Conservation (phyloP, 2,329 filamentous ascomycete genomes). For the Incumbomyces lentus region DNA sequence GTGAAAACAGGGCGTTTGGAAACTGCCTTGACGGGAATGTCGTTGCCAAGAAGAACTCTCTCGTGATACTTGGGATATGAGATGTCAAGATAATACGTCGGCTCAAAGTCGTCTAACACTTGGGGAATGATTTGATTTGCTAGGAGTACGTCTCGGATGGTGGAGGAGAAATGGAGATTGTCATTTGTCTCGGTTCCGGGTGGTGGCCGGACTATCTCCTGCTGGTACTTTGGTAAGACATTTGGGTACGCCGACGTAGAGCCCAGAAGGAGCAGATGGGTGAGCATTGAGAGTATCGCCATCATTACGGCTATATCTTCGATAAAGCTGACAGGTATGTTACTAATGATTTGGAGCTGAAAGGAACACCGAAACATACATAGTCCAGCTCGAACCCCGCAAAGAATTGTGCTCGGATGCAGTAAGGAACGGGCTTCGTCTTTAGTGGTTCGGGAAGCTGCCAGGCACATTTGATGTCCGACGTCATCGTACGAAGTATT, state of each 20-base stretch:
- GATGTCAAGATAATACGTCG: slow-evolving; percentile 41
- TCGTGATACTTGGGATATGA: slow-evolving; percentile 37
- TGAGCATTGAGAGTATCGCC: no score
- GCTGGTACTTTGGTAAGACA: slow-evolving; percentile 1
- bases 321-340: no score
- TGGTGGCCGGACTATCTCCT: not conserved
- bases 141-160: slow-evolving; percentile 21
- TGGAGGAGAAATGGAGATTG: slow-evolving; percentile 8
- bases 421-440: no score
- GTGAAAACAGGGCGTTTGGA: slow-evolving; percentile 33
- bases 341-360: no score
- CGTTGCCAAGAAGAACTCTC: slow-evolving; percentile 45
- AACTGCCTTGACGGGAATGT: slow-evolving; percentile 35
- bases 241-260: not conserved
- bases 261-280: not conserved
- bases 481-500: not conserved
- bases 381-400: no score
- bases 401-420: no score
- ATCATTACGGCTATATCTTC: no score
- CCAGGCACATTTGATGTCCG: not conserved
- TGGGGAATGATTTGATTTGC: slow-evolving; percentile 23
- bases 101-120: slow-evolving; percentile 51
- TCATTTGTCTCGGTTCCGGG: not conserved
- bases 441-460: not conserved
- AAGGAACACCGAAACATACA: no score